phyloP scores from a whole-genome alignment of 441 rosid genomes.

The Erodium moschatum region DNA sequence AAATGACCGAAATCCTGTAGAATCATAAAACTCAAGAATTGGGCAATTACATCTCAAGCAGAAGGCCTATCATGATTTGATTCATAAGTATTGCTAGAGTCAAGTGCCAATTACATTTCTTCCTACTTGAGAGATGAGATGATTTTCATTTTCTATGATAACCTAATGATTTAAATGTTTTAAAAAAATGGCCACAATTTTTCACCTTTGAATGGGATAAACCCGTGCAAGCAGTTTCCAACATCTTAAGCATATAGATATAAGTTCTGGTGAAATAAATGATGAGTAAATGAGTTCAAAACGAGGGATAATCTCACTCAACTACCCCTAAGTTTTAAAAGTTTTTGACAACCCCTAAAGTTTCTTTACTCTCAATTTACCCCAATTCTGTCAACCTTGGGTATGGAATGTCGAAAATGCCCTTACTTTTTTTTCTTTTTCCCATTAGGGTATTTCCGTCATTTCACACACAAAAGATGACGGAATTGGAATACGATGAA shows the following conservation, averaged over 20 bases:
- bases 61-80: not conserved
- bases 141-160: not conserved
- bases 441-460: no score
- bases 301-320: no score
- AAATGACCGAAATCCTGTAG: not conserved
- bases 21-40: not conserved
- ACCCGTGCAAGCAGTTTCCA: slow-evolving; percentile 4
- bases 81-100: not conserved
- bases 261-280: not conserved
- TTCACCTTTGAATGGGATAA: not conserved
- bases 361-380: no score
- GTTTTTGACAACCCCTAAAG: no score
- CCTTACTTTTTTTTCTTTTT: no score
- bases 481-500: no score
- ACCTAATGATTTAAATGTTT: not conserved
- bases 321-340: no score
- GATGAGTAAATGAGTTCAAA: no score
- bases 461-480: no score
- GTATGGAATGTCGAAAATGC: no score
- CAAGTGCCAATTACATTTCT: not conserved
- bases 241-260: not conserved
- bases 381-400: no score
- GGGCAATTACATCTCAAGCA: slow-evolving; percentile 3
- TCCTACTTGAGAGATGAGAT: not conserved
- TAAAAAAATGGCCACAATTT: not conserved